Base-by-base conservation (phyloP, 257 asterid species). In the Penstemon eatonii region DNA sequence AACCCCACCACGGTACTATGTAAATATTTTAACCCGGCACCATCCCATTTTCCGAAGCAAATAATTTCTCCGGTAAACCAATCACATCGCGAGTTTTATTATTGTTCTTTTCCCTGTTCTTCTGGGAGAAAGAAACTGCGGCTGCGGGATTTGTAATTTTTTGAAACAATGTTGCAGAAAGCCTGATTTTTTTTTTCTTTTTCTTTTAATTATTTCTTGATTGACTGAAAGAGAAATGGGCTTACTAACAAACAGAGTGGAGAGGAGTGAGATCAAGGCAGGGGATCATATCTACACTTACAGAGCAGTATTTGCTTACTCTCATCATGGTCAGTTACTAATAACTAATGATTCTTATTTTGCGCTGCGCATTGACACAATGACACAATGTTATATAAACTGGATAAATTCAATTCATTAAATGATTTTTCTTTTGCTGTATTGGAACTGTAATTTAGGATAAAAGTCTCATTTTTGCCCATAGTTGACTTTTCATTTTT, bases 201-300 rank as follows among this genome's bases (percentile, higher is more conserved):
- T 15, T 15, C 0, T 15, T 15, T 15, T 0, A 15, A 15, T 15
- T 0, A 15, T 15, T 15, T 15, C 18, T 15, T 15, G 7, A 47
- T 57, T 38, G 43, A 19, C 6, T 25, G 62, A 67, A 13, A 51
- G 5, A 56, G 73, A 73, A 37, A 91, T 91, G 97, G 96, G 97
- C 60, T 80, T 89, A 74, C 79, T 90, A 40, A 60, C 91, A 47
- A 90, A 90, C 83, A 82, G 93, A 78, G 96, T 85, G 75, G 89
- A 82, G 69, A 76, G 83, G 67, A 78, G 73, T 71, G 84, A 83
- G 75, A 84, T 91, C 75, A 88, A 79, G 65, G 74, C 95, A 38
- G 96, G 96, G 50, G 98, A 86, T 76, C 97, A 86, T 66, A 88
- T 90, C 86, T 90, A 88, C 76, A 88, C 92, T 62, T 90, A 90